phyloP scores from a whole-genome alignment of 2,329 filamentous ascomycete genomes.

The Chalara sp. region DNA sequence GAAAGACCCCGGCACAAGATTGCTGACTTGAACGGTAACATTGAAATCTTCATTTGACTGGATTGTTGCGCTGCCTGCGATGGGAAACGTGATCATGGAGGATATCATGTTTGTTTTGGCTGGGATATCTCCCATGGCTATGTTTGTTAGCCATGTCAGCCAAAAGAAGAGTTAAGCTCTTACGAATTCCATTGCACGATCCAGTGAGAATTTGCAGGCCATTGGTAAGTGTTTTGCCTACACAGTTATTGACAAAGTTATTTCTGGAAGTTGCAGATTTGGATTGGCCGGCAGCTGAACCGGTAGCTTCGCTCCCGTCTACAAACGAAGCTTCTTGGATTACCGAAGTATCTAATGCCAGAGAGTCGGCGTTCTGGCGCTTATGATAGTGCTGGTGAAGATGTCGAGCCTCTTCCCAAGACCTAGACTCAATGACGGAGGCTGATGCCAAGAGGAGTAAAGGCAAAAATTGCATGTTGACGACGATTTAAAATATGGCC shows the following conservation, averaged over 20 bases:
- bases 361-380: background rate
- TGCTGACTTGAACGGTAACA: slow-evolving; percentile 28
- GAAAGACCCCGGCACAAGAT: slow-evolving; percentile 31
- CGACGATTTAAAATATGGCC: background rate
- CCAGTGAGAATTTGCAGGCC: slow-evolving; percentile 48
- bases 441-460: slow-evolving; percentile 10
- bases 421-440: slow-evolving; percentile 5
- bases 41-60: slow-evolving; percentile 23
- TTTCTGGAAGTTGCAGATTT: slow-evolving; percentile 17
- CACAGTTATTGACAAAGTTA: slow-evolving; percentile 25
- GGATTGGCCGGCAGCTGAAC: slow-evolving; percentile 12
- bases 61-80: slow-evolving; percentile 15
- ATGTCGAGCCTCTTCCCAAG: slow-evolving; percentile 1
- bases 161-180: slow-evolving; percentile 1
- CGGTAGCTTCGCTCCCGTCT: slow-evolving; percentile 14
- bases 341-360: slow-evolving; percentile 6
- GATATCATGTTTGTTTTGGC: slow-evolving; percentile 26
- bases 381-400: background rate
- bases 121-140: slow-evolving; percentile 28
- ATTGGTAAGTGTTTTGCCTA: slow-evolving; percentile 43
- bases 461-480: slow-evolving; percentile 10
- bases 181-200: slow-evolving; percentile 46
- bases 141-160: background rate
- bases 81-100: slow-evolving; percentile 21
- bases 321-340: slow-evolving; percentile 15